Evolutionary conservation across 140 eudicot genomes (phyloP), one percentile per base, ranked within the genome.

Genomic region (Bidens hawaiensis): DNA sequence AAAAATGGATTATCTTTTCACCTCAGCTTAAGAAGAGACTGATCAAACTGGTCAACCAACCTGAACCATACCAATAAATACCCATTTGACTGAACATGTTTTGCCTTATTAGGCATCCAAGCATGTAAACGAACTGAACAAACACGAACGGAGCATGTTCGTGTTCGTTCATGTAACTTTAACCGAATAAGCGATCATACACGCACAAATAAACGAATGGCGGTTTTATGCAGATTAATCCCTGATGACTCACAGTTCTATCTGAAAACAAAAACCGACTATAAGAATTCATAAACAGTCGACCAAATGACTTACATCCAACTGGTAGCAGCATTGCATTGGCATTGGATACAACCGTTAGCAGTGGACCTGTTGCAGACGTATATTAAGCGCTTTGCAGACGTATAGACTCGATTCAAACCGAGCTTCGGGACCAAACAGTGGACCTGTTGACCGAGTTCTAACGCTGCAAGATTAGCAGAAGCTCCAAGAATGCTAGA

Each of bases 321-420:
- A 76, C 67, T 90, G 55, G 73, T 78, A 26, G 85, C 81, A 67
- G 91, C 81, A 36, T 71, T 58, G 69, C 96, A 90, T 7, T 42
- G 69, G 80, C 98, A 90, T 71, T 10, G 54, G 15, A 84, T 84
- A 13, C 97, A 90, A 45, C 69, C 75, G 31, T 33, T 63, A 23
- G 96, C 94, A 18, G 96, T 87, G n/a, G n/a, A n/a, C n/a, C n/a
- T n/a, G n/a, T 87, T 36, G 96, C 89, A 26, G 84, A 87, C 96
- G 84, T 87, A 38, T 81, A 47, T 81, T 67, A 6, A 87, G 79
- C 1, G 84, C 71, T 60, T 87, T 87, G 54, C 70, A 36, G 4
- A 84, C 59, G 22, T 76, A 87, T 58, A 60, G 48, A 70, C 66
- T 81, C 36, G 73, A 57, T 31, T 79, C 83, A 48, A 75, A 59